Percentiles rank a stretch among this genome's conserved stretches.
phyloP scores from a whole-genome alignment of 768 basidiomycete species.

The Podaxis sp. region DNA sequence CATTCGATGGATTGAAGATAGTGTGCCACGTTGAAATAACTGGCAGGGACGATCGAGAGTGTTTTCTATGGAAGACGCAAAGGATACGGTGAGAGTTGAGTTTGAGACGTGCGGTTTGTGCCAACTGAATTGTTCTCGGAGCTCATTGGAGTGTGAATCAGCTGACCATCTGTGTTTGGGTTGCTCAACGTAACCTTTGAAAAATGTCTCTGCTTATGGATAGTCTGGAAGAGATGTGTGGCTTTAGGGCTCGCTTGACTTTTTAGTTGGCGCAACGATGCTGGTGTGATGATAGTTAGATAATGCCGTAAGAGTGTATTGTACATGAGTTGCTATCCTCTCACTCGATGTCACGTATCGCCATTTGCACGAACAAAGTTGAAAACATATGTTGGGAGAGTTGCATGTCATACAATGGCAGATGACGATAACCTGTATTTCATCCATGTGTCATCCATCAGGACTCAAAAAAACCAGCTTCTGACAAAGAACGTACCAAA shows the following conservation, averaged over 20 bases:
- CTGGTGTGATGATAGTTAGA: neutral
- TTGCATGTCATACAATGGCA: constrained; percentile 87
- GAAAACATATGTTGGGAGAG: constrained; percentile 90
- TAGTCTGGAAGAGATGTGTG: too few species aligned
- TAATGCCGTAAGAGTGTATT: too few species aligned
- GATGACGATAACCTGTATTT: constrained; percentile 78
- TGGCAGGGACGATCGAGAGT: neutral
- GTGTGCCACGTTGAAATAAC: neutral
- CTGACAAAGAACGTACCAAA: constrained; percentile 48
- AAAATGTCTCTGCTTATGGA: too few species aligned
- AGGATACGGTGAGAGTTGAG: too few species aligned
- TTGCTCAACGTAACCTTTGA: too few species aligned
- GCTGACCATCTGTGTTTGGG: too few species aligned
- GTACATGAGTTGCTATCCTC: neutral
- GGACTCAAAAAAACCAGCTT: neutral
- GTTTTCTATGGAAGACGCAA: neutral
- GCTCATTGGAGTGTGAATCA: too few species aligned
- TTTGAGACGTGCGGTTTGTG: too few species aligned
- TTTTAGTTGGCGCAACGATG: too few species aligned
- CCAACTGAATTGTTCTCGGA: too few species aligned
- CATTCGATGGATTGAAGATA: neutral
- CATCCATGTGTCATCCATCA: neutral
- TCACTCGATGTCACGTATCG: constrained; percentile 36
- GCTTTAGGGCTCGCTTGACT: too few species aligned
- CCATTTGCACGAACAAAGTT: constrained; percentile 81